Evolutionary conservation across 345 rosid genomes (phyloP).

Genomic region (Trapa bicornis): DNA sequence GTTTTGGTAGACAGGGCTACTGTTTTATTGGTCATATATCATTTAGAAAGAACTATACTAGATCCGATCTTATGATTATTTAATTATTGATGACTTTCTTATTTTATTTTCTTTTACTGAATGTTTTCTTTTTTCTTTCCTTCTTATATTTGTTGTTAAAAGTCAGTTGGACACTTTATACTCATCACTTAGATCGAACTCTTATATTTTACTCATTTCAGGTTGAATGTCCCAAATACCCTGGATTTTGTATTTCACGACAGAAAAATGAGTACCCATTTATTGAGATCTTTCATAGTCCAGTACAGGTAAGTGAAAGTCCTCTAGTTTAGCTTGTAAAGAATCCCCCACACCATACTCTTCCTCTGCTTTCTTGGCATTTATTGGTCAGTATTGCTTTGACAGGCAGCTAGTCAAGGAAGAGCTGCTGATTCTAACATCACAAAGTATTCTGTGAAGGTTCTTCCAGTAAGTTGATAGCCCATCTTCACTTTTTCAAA

Average conservation of each 20-base stretch:
- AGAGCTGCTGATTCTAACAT: constrained; percentile 50
- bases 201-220: constrained; percentile 18
- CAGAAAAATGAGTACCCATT: constrained; percentile 87
- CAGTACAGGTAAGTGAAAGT: constrained; percentile 48
- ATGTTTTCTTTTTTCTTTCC: background rate
- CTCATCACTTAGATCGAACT: background rate
- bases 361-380: background rate
- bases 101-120: background rate
- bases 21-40: background rate
- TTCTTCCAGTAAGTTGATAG: constrained; percentile 57
- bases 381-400: constrained; percentile 6
- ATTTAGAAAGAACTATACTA: background rate
- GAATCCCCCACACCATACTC: background rate
- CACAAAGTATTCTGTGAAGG: constrained; percentile 70
- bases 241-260: constrained; percentile 84
- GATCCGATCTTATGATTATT: background rate
- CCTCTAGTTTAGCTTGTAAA: background rate
- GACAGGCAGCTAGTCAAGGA: constrained; percentile 55
- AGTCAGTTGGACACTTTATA: background rate
- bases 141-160: background rate
- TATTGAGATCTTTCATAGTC: constrained; percentile 81
- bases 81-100: background rate
- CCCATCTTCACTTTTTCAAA: background rate
- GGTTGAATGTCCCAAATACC: constrained; percentile 99
- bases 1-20: background rate